Percentiles rank a stretch among this genome's conserved stretches.
phyloP scores from a whole-genome alignment of 371 early-diverging fungal species.

The Saksenaea vasiformis region DNA sequence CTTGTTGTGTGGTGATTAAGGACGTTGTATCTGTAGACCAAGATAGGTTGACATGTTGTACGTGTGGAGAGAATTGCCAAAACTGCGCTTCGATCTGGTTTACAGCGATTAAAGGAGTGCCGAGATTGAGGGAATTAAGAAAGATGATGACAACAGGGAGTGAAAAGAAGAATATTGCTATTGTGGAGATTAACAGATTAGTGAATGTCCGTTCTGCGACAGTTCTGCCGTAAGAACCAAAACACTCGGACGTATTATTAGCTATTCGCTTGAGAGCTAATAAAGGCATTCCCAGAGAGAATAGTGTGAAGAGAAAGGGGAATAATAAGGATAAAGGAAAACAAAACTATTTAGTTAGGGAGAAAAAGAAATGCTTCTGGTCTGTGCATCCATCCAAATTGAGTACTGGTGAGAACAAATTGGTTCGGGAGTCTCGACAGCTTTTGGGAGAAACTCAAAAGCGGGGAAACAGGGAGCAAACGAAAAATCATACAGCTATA shows the following conservation, averaged over 20 bases:
- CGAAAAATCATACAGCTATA: not conserved
- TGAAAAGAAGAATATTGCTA: slow-evolving; percentile 48
- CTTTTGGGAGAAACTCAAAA: not conserved
- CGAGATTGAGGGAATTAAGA: slow-evolving; percentile 12
- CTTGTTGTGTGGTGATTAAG: slow-evolving; percentile 35
- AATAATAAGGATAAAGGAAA: not conserved
- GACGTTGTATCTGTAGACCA: slow-evolving; percentile 22
- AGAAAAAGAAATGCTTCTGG: not conserved
- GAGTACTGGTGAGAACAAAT: not conserved
- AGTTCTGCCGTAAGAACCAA: slow-evolving; percentile 56
- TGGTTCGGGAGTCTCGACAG: not conserved
- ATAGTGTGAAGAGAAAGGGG: not conserved
- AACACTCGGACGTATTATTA: slow-evolving; percentile 14
- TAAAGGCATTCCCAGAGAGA: not conserved
- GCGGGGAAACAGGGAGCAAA: not conserved
- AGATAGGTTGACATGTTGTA: slow-evolving; percentile 23
- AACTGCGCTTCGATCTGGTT: slow-evolving; percentile 29
- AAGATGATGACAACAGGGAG: slow-evolving; percentile 37
- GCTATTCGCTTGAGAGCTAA: not conserved
- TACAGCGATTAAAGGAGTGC: slow-evolving; percentile 15
- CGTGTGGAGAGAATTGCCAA: slow-evolving; percentile 41
- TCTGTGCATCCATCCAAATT: slow-evolving; percentile 4
- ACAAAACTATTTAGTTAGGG: not conserved
- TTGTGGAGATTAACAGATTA: slow-evolving; percentile 43
- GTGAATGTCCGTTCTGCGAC: slow-evolving; percentile 54